phyloP scores from a whole-genome alignment of 2,329 filamentous ascomycete species.

The Endocalyx cinctus region DNA sequence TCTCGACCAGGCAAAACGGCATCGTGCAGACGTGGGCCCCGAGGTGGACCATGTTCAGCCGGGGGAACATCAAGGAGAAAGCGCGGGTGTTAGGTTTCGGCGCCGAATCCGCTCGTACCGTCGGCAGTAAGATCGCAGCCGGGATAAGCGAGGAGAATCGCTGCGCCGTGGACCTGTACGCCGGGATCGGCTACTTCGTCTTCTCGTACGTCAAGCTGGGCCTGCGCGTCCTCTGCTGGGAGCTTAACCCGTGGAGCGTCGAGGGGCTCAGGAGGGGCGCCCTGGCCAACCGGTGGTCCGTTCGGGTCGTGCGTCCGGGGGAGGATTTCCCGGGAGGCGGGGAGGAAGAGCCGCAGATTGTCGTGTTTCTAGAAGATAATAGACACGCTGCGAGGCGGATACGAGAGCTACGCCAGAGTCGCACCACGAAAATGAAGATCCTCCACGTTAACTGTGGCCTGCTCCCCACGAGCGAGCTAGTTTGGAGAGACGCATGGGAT shows the following conservation, averaged over 20 bases:
- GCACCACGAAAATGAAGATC: conserved; percentile 36
- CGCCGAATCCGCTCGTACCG: conserved; percentile 1
- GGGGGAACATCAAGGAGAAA: conserved; percentile 88
- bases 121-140: conserved; percentile 10
- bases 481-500: conserved; percentile 49
- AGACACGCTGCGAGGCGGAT: conserved; percentile 42
- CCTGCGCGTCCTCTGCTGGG: conserved; percentile 76
- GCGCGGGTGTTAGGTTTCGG: conserved; percentile 62
- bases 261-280: conserved; percentile 79
- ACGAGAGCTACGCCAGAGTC: conserved; percentile 26
- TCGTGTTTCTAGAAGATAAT: conserved; percentile 70
- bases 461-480: conserved; percentile 51
- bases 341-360: conserved; percentile 34
- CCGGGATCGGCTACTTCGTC: conserved; percentile 89
- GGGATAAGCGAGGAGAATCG: conserved; percentile 21
- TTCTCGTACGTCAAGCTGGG: conserved; percentile 76
- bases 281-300: conserved; percentile 60
- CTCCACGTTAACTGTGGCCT: conserved; percentile 62
- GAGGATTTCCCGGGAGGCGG: conserved; percentile 4
- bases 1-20: conserved; percentile 69
- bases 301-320: conserved; percentile 44
- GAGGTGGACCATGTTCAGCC: conserved; percentile 87
- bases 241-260: conserved; percentile 83
- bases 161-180: conserved; percentile 76
- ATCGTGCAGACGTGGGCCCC: conserved; percentile 85